Conservation (phyloP, 2,329 filamentous ascomycete species). For the Aspergillus caelatus region DNA sequence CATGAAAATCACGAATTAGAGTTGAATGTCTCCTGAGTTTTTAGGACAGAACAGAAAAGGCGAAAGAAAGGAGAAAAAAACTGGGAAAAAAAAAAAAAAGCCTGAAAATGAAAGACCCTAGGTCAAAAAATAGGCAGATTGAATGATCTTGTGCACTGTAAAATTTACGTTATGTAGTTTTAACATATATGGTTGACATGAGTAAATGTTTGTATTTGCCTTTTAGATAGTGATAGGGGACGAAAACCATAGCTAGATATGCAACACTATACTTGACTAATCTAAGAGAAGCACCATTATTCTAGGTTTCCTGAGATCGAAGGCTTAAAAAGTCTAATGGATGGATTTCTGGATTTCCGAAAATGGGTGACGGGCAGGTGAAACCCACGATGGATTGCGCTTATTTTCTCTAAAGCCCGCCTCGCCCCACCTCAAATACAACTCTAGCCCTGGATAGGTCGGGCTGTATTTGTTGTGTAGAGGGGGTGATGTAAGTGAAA, state of each 20-base stretch:
- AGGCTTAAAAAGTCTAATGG: too few relatives aligned
- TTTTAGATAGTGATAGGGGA: too few relatives aligned
- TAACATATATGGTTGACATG: too few relatives aligned
- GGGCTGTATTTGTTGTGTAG: neutral
- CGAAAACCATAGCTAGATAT: too few relatives aligned
- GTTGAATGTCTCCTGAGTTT: neutral
- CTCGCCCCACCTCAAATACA: neutral
- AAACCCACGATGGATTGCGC: neutral
- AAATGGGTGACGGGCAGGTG: neutral
- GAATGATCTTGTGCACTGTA: neutral
- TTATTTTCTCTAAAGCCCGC: neutral
- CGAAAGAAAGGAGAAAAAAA: too few relatives aligned
- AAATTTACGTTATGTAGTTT: neutral
- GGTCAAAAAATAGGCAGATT: neutral
- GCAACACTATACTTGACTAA: too few relatives aligned
- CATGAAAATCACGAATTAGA: neutral
- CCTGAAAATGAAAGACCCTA: neutral
- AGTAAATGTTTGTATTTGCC: too few relatives aligned
- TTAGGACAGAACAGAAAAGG: neutral
- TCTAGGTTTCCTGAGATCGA: too few relatives aligned
- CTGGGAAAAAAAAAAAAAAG: neutral
- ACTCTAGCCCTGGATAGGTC: neutral
- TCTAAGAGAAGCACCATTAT: too few relatives aligned
- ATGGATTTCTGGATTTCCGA: neutral
- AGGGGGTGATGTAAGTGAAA: neutral